phyloP scores from a whole-genome alignment of 352 stramenopile species.

The Phytopythium montanum region DNA sequence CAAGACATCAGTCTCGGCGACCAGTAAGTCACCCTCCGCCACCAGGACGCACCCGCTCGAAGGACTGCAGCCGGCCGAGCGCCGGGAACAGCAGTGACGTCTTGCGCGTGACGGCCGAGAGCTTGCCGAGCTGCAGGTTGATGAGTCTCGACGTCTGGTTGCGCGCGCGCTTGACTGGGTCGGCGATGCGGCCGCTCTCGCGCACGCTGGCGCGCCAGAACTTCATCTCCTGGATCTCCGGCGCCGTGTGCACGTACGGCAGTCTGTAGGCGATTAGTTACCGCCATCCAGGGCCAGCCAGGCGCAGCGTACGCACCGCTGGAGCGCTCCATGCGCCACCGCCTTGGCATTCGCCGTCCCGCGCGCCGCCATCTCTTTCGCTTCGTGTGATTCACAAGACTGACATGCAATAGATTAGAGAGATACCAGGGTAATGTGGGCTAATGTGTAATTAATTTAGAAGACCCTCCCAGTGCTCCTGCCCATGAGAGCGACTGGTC shows the following conservation, averaged over 20 bases:
- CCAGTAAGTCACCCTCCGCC: no score
- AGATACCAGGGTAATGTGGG: background rate
- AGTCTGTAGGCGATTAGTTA: slow-evolving; percentile 28
- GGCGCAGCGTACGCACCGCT: slow-evolving; percentile 31
- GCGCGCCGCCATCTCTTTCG: slow-evolving; percentile 16
- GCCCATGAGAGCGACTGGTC: background rate
- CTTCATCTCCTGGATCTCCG: slow-evolving; percentile 86
- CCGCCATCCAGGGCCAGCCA: background rate
- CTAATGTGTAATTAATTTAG: background rate
- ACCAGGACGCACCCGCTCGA: slow-evolving; percentile 50
- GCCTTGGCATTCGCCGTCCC: slow-evolving; percentile 12
- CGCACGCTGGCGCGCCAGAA: slow-evolving; percentile 71
- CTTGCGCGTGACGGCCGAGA: slow-evolving; percentile 70
- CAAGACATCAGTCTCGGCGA: background rate
- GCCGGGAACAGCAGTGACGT: slow-evolving; percentile 72
- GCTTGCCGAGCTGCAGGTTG: slow-evolving; percentile 70
- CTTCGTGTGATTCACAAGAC: background rate
- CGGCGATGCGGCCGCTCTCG: slow-evolving; percentile 76
- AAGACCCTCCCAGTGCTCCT: background rate
- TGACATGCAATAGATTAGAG: background rate
- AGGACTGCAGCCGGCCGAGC: slow-evolving; percentile 72
- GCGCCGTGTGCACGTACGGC: slow-evolving; percentile 76
- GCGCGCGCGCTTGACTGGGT: slow-evolving; percentile 77
- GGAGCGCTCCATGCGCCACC: slow-evolving; percentile 62
- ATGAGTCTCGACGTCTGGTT: slow-evolving; percentile 82